Conservation (phyloP, 1,284 basidiomycete species). For the Pisolithus thermaeus region DNA sequence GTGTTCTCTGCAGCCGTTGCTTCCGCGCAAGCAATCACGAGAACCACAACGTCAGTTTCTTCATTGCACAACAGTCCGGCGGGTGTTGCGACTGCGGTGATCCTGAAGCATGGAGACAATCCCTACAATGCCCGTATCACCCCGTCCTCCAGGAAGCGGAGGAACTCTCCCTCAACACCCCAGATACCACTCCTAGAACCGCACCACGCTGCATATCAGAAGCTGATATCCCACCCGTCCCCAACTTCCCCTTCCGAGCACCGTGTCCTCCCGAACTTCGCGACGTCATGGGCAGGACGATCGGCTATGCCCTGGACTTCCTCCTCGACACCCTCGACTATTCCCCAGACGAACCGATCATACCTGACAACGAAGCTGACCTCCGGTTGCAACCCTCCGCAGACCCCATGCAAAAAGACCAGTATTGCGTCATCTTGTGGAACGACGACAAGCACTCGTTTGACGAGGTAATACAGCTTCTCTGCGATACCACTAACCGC, state of each 20-base stretch:
- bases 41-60: constrained; percentile 87
- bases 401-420: constrained; percentile 72
- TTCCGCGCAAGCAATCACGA: constrained; percentile 81
- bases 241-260: constrained; percentile 51
- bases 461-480: constrained; percentile 80
- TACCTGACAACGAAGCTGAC: constrained; percentile 65
- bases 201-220: constrained; percentile 31
- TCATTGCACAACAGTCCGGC: constrained; percentile 86
- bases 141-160: constrained; percentile 27
- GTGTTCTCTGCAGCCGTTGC: constrained; percentile 83
- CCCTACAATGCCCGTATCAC: constrained; percentile 70
- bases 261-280: constrained; percentile 59
- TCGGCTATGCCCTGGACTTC: constrained; percentile 79
- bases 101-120: constrained; percentile 72
- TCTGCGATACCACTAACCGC: constrained; percentile 63
- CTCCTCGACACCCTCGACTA: constrained; percentile 81
- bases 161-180: constrained; percentile 4
- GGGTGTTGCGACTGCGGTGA: constrained; percentile 94
- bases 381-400: constrained; percentile 67
- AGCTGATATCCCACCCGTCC: constrained; percentile 51
- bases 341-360: constrained; percentile 73
- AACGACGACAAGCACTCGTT: constrained; percentile 99
- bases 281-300: constrained; percentile 66
- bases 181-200: constrained; percentile 31
- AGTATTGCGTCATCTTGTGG: constrained; percentile 87